These are phyloP conservation scores for Escallonia rubra DNA, from an alignment of 129 eudicot genomes.

Conservation along the genomic window DNA sequence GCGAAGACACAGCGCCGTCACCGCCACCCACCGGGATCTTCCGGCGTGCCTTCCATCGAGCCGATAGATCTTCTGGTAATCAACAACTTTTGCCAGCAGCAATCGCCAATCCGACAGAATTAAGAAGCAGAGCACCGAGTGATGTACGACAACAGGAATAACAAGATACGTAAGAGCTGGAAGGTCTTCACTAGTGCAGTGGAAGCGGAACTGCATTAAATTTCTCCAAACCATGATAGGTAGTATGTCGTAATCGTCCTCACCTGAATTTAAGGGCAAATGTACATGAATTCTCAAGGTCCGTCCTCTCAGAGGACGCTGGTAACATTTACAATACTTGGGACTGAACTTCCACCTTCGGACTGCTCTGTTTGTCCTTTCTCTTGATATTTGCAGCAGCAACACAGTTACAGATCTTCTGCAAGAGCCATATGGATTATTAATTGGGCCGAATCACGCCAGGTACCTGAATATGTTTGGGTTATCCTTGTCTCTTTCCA, in stretches of 20 bases:
- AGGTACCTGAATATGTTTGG: slow-evolving; percentile 81
- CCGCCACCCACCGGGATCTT: too few relatives aligned
- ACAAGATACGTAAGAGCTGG: not conserved
- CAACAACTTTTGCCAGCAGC: too few relatives aligned
- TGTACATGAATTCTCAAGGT: slow-evolving; percentile 15
- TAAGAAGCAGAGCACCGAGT: not conserved
- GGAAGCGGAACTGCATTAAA: slow-evolving; percentile 1
- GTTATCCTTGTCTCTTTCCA: slow-evolving; percentile 89
- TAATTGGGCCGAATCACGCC: slow-evolving; percentile 46
- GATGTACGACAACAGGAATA: too few relatives aligned
- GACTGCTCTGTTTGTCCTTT: slow-evolving; percentile 10
- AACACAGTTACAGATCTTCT: not conserved
- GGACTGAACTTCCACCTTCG: slow-evolving; percentile 18
- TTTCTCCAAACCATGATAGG: not conserved
- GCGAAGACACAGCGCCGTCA: too few relatives aligned
- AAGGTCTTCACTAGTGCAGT: not conserved
- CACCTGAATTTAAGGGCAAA: slow-evolving; percentile 5
- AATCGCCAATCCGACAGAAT: not conserved
- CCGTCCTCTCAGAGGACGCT: slow-evolving; percentile 5
- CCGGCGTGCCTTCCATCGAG: too few relatives aligned
- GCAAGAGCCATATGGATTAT: not conserved
- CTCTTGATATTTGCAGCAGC: slow-evolving; percentile 13
- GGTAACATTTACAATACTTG: slow-evolving; percentile 27
- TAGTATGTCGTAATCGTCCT: slow-evolving; percentile 5
- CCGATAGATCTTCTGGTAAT: too few relatives aligned